Base-by-base conservation (phyloP, 805 yeast genomes). In the Myxozyma melibiosi region DNA sequence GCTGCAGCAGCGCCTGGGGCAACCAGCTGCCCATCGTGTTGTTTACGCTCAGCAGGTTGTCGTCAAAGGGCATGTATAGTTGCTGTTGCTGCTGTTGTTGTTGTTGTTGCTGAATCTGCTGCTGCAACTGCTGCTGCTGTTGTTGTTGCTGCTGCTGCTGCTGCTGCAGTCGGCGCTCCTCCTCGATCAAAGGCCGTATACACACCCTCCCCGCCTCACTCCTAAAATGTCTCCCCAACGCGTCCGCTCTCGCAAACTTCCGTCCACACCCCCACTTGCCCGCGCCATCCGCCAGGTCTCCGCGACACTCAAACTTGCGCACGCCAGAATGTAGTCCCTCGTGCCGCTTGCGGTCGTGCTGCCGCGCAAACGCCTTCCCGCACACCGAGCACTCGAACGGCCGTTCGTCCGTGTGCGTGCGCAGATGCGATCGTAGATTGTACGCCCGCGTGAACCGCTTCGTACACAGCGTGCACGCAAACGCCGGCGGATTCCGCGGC, bases 381-480 rank as follows among this genome's bases (percentile, higher is more conserved):
- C 94, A 87, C 53, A 76, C 75, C 18, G 79, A 71, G 68, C 94
- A 87, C 44, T 78, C 78, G 72, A 75, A 86, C 4, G 94, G 94
- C 55, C 85, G 81, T 48, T 84, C 91, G 46, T 80, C 78, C 4
- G 89, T 84, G 69, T 87, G 99, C 0, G 98, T 92, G 57, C 97
- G 77, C 68, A 88, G 75, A 73, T 92, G 99, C 0, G 96, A 88
- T 65, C 92, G 89, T 64, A 92, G 76, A 69, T 94, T 94, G 71
- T 94, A 94, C 0, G 97, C 96, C 53, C 98, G 75, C 1, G 98
- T 92, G 70, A 92, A 92, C 47, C 85, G 76, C 72, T 90, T 90
- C 39, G 84, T 90, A 72, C 99, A 92, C 41, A 88, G 73, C 57
- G 84, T 84, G 71, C 98, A 92, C 74, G 69, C 86, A 71, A 81